Conservation (phyloP, 148 eudicot species). For the Amaranthus cruentus region DNA sequence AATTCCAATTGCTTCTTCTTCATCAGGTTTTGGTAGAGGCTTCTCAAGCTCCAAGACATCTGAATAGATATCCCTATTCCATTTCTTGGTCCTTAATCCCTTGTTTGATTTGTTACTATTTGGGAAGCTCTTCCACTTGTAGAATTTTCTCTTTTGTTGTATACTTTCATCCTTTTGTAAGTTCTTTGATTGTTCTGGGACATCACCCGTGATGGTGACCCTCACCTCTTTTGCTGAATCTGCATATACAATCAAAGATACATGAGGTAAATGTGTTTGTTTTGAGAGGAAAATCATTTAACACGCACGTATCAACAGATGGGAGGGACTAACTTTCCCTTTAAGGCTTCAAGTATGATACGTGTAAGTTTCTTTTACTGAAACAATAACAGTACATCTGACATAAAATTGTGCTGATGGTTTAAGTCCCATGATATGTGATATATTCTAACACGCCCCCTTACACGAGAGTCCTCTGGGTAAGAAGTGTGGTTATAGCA, state of each 20-base stretch:
- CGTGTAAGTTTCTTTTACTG: too few relatives aligned
- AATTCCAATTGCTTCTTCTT: slow-evolving; percentile 83
- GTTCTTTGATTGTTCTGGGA: slow-evolving; percentile 31
- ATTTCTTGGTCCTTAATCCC: slow-evolving; percentile 56
- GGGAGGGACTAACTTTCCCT: background rate
- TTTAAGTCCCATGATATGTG: too few relatives aligned
- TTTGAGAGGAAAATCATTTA: background rate
- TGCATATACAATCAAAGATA: background rate
- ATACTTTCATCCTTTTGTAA: slow-evolving; percentile 39
- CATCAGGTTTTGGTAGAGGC: slow-evolving; percentile 72
- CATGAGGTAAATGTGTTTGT: background rate
- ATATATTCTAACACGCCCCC: too few relatives aligned
- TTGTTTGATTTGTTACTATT: slow-evolving; percentile 47
- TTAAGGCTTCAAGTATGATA: background rate
- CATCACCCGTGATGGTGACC: slow-evolving; percentile 53
- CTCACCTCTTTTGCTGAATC: slow-evolving; percentile 52
- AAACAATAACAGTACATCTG: too few relatives aligned
- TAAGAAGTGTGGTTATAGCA: too few relatives aligned
- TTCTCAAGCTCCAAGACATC: slow-evolving; percentile 64
- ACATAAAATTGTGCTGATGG: too few relatives aligned
- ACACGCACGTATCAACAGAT: background rate
- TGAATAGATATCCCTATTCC: slow-evolving; percentile 65
- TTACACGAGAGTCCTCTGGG: too few relatives aligned
- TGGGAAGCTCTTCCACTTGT: slow-evolving; percentile 82
- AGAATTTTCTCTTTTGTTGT: slow-evolving; percentile 44